phyloP scores from a whole-genome alignment of 345 rosid genomes.

The Cochlearia excelsa region DNA sequence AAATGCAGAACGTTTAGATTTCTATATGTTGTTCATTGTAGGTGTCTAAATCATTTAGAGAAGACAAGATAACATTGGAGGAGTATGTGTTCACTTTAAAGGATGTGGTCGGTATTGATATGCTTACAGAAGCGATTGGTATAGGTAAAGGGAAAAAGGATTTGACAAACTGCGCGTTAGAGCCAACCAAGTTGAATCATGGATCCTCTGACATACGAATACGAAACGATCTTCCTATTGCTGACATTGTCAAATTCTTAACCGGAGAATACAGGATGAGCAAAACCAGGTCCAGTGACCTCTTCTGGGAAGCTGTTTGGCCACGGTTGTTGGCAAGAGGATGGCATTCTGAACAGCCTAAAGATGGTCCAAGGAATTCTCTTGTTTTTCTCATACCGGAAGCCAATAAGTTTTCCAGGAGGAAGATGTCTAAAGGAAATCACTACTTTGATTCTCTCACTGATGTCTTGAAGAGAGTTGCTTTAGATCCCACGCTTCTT shows the following conservation, averaged over 20 bases:
- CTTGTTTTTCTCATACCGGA: slow-evolving; percentile 78
- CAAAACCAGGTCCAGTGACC: slow-evolving; percentile 71
- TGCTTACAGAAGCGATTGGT: slow-evolving; percentile 34
- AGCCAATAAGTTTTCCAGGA: slow-evolving; percentile 63
- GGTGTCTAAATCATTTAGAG: slow-evolving; percentile 54
- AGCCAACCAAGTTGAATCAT: slow-evolving; percentile 51
- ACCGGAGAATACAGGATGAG: slow-evolving; percentile 70
- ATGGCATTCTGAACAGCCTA: slow-evolving; percentile 89
- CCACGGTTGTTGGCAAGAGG: slow-evolving; percentile 85
- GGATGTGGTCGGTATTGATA: slow-evolving; percentile 31
- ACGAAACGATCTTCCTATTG: slow-evolving; percentile 61
- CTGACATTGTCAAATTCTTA: slow-evolving; percentile 58
- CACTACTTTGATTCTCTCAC: slow-evolving; percentile 73
- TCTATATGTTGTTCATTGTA: slow-evolving; percentile 24
- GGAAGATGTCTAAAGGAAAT: slow-evolving; percentile 66
- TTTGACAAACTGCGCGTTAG: slow-evolving; percentile 44
- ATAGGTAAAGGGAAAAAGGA: slow-evolving; percentile 40
- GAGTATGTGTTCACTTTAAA: slow-evolving; percentile 66
- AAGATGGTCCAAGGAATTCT: slow-evolving; percentile 45
- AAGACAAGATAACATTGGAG: slow-evolving; percentile 58
- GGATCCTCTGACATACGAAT: slow-evolving; percentile 48
- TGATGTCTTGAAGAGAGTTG: slow-evolving; percentile 66
- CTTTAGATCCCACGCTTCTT: slow-evolving; percentile 62
- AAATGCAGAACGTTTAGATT: slow-evolving; percentile 17
- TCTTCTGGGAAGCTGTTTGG: slow-evolving; percentile 98